Evolutionary conservation across 441 rosid species (phyloP).

Genomic region (Arabidopsis hybrid): DNA sequence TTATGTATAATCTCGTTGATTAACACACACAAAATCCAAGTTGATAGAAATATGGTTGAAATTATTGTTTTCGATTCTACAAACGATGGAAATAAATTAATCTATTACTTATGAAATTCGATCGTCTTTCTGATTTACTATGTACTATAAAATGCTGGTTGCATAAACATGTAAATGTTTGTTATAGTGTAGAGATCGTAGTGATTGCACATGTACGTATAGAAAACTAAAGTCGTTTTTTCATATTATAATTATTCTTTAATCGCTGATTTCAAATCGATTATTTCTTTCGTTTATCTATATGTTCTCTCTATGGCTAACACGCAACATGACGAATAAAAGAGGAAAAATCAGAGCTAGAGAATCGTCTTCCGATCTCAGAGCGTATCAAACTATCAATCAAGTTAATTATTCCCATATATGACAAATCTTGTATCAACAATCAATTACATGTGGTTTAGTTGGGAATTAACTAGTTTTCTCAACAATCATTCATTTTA

Average conservation of each 20-base stretch:
- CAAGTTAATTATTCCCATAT: neutral
- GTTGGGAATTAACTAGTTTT: neutral
- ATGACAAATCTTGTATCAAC: neutral
- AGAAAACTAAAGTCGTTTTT: neutral
- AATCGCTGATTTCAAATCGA: neutral
- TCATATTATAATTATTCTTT: neutral
- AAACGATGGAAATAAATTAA: neutral
- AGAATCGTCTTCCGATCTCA: neutral
- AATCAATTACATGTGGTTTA: neutral
- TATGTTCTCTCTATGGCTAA: neutral
- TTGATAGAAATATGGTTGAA: neutral
- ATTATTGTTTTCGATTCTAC: neutral
- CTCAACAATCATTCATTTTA: neutral
- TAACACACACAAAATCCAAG: neutral
- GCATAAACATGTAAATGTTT: neutral
- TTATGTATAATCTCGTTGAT: neutral
- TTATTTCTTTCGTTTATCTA: neutral
- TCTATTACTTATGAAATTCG: neutral
- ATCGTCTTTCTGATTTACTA: neutral
- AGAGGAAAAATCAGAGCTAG: neutral
- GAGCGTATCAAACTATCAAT: neutral
- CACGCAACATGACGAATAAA: conserved; percentile 3
- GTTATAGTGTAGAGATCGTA: neutral
- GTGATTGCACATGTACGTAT: neutral
- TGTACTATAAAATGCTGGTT: neutral